Percentiles rank a stretch among this genome's conserved stretches.
phyloP scores from a whole-genome alignment of 1,139 yeast species.

The Ashbya aceris region DNA sequence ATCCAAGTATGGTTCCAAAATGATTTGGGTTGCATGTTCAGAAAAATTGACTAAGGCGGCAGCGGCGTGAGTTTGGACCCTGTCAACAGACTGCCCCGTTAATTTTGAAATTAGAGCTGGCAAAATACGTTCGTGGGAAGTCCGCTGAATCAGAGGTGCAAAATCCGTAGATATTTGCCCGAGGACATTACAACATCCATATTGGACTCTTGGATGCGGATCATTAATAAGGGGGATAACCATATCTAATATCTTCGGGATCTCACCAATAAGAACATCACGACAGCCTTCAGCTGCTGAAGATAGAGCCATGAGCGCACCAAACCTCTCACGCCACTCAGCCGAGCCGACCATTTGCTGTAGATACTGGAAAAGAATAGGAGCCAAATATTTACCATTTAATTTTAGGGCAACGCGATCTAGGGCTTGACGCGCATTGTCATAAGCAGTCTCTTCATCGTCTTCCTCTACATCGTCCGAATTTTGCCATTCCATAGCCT shows the following conservation, averaged over 20 bases:
- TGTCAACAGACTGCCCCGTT: slow-evolving; percentile 59
- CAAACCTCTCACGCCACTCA: slow-evolving; percentile 93
- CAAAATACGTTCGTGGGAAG: slow-evolving; percentile 66
- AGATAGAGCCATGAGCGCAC: slow-evolving; percentile 92
- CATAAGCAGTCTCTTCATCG: slow-evolving; percentile 79
- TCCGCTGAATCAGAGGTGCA: slow-evolving; percentile 77
- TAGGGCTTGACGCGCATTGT: slow-evolving; percentile 87
- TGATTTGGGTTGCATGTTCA: slow-evolving; percentile 82
- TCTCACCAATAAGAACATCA: slow-evolving; percentile 75
- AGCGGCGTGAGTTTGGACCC: slow-evolving; percentile 97
- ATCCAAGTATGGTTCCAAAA: slow-evolving; percentile 85
- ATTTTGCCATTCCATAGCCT: slow-evolving; percentile 76
- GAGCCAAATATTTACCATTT: slow-evolving; percentile 76
- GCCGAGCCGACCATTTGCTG: slow-evolving; percentile 71
- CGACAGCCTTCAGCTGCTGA: slow-evolving; percentile 97
- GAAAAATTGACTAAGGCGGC: slow-evolving; percentile 95
- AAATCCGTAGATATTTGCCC: slow-evolving; percentile 99
- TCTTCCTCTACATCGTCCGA: slow-evolving; percentile 73
- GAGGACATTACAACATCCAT: slow-evolving; percentile 92
- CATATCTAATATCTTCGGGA: slow-evolving; percentile 73
- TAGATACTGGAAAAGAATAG: slow-evolving; percentile 75
- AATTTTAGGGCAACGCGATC: slow-evolving; percentile 81
- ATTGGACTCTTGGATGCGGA: slow-evolving; percentile 87
- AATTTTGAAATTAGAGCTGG: slow-evolving; percentile 84
- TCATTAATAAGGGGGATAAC: slow-evolving; percentile 76